Evolutionary conservation across 2,329 filamentous ascomycete genomes (phyloP).

Genomic region (Alternaria arborescens): DNA sequence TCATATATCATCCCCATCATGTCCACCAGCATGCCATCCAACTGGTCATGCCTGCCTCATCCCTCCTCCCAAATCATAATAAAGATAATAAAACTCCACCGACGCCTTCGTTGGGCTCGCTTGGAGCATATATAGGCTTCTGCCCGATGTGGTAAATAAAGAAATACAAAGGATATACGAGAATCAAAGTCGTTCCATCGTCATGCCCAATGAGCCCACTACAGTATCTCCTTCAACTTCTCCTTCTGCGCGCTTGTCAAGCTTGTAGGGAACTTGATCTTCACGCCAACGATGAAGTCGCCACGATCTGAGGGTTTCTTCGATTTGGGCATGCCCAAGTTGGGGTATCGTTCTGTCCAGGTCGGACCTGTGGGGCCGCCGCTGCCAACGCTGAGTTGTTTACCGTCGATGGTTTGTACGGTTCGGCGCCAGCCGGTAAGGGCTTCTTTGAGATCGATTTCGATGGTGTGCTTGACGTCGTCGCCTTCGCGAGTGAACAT

Average conservation of each 20-base stretch:
- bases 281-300: conserved; percentile 87
- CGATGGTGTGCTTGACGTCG: conserved; percentile 79
- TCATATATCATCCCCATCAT: conserved; percentile 12
- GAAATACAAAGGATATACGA: conserved; percentile 6
- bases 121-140: conserved; percentile 9
- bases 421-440: conserved; percentile 92
- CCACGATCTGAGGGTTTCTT: conserved; percentile 87
- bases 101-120: conserved; percentile 28
- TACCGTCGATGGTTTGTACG: conserved; percentile 92
- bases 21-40: conserved; percentile 1
- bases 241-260: conserved; percentile 82
- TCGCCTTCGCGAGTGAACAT: conserved; percentile 88
- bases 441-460: conserved; percentile 90
- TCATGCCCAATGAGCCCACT: conserved; percentile 17
- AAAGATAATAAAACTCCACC: conserved; percentile 23
- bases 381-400: conserved; percentile 81
- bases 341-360: conserved; percentile 81
- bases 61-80: neutral
- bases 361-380: conserved; percentile 85
- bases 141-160: neutral
- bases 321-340: conserved; percentile 91
- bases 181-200: conserved; percentile 2
- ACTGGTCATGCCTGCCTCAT: neutral
- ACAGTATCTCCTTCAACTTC: conserved; percentile 80
- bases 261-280: conserved; percentile 87